Evolutionary conservation across 306 rosid species (phyloP).

Genomic region (cucumber (Cucumis sativus)): Cucumber_9930_V3 NC_026661.2:20637501-20638000

Average conservation of each 20-base stretch:
- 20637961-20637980: too few relatives aligned
- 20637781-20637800: conserved; percentile 56
- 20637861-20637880: conserved; percentile 82
- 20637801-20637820: conserved; percentile 51
- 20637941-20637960: not conserved
- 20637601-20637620: conserved; percentile 69
- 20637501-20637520: conserved; percentile 28
- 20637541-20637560: conserved; percentile 81
- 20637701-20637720: conserved; percentile 76
- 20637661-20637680: not conserved
- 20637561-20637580: conserved; percentile 95
- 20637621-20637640: not conserved
- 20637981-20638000: too few relatives aligned
- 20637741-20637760: conserved; percentile 61
- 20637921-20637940: not conserved
- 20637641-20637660: not conserved
- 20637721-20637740: conserved; percentile 76
- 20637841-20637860: conserved; percentile 73
- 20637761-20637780: conserved; percentile 75
- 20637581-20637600: conserved; percentile 89
- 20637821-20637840: conserved; percentile 49
- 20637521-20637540: conserved; percentile 62
- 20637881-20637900: conserved; percentile 91
- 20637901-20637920: conserved; percentile 45
- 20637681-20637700: not conserved